These are phyloP conservation scores for Quercus glauca DNA, from an alignment of 306 rosid genomes.

Conservation along the genomic window DNA sequence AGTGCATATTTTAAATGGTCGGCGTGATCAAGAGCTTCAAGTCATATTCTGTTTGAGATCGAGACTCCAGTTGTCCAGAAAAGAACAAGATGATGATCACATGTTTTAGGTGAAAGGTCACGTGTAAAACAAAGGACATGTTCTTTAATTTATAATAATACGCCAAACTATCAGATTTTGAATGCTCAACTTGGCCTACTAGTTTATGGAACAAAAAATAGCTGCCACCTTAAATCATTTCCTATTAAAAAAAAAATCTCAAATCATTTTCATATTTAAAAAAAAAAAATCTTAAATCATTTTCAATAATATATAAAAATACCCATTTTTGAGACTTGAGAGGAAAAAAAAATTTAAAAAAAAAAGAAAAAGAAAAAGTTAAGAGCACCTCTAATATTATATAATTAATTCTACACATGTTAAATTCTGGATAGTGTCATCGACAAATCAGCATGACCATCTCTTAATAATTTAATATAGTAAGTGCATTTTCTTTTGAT, in stretches of 20 bases:
- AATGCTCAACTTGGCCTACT: too few species aligned
- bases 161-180: too few species aligned
- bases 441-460: too few species aligned
- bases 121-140: neutral
- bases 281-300: neutral
- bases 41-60: too few species aligned
- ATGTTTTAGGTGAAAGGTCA: neutral
- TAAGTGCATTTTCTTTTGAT: neutral
- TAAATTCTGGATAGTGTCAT: neutral
- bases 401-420: neutral
- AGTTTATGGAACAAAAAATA: too few species aligned
- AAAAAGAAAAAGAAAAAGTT: neutral
- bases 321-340: neutral
- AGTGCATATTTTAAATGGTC: too few species aligned
- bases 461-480: neutral
- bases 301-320: neutral
- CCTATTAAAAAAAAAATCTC: too few species aligned
- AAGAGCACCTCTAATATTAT: neutral
- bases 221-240: too few species aligned
- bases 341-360: too few species aligned
- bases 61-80: neutral
- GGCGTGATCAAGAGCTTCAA: too few species aligned
- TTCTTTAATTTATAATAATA: too few species aligned
- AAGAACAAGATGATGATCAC: neutral
- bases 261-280: too few species aligned